Base-by-base conservation (phyloP, 495 filamentous ascomycete genomes). In the Talaromyces stipitatus region DNA sequence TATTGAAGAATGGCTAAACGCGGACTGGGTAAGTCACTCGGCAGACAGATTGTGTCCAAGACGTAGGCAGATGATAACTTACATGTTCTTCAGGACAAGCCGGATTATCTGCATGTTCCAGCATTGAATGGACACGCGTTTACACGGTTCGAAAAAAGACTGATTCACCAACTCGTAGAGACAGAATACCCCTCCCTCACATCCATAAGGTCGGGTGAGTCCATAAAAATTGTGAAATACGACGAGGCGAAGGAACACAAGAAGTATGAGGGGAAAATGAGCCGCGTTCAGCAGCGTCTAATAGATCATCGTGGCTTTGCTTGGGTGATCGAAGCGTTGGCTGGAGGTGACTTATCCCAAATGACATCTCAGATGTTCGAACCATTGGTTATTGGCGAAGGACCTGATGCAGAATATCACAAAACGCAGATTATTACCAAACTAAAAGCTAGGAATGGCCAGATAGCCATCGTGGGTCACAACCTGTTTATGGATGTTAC, bases 401-500 rank as follows among this genome's bases (percentile, higher is more conserved):
- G 63, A 83, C n/a, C 23, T 16, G n/a, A 28, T 23, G 48, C 54
- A 22, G 26, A 65, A 33, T 55, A 69, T 12, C 66, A 72, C 20
- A 53, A 58, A 16, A 55, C 66, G 2, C 59, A 54, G 5, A 33
- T 72, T n/a, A 71, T 76, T 38, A 26, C 59, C 3, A 62, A 58
- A 4, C 65, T 88, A n/a, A 71, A 75, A 48, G 52, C 64, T n/a
- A 75, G 72, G 18, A 23, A 51, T 10, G 48, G 48, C 48, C 66
- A 69, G 20, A 76, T 78, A 11, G 70, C 86, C 0, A 61, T 92
- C 7, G 79, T 92, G 9, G 88, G 88, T 0, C 89, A 96, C 67
- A 95, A 94, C 64, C 67, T 86, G 23, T 88, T 94, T 58, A 78
- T 76, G 3, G 90, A 95, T 65, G 65, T 95, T 20, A 75, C 85